Evolutionary conservation across 352 stramenopile genomes (phyloP).

Genomic region (Globisporangium nodosum): DNA sequence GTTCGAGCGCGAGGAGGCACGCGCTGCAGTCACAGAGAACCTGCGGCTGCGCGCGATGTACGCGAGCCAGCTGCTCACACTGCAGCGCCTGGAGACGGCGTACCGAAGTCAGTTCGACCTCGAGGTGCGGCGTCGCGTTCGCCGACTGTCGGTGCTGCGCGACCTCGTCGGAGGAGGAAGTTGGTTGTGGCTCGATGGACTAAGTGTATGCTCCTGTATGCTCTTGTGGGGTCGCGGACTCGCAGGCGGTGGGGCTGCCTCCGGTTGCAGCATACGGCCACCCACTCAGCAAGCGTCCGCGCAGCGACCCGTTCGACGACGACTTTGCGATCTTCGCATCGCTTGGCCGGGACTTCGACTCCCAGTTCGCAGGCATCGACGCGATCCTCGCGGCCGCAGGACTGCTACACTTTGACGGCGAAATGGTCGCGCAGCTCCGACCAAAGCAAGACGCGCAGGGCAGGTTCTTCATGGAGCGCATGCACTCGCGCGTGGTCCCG

Average conservation of each 20-base stretch:
- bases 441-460: background rate
- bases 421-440: constrained; percentile 1
- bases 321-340: constrained; percentile 23
- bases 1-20: constrained; percentile 3
- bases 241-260: background rate
- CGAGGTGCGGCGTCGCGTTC: background rate
- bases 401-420: constrained; percentile 21
- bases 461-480: constrained; percentile 15
- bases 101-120: constrained; percentile 1
- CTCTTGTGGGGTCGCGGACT: no score
- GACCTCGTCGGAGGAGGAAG: background rate
- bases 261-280: background rate
- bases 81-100: background rate
- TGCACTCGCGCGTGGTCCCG: constrained; percentile 4
- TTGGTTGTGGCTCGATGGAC: no score
- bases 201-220: no score
- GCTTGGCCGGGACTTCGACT: constrained; percentile 18
- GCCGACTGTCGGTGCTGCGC: background rate
- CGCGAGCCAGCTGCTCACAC: constrained; percentile 1
- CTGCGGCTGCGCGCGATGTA: background rate
- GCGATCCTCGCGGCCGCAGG: constrained; percentile 18
- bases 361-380: constrained; percentile 24
- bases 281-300: constrained; percentile 1
- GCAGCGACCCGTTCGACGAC: constrained; percentile 4
- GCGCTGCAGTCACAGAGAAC: constrained; percentile 1